Evolutionary conservation across 768 basidiomycete genomes (phyloP), one percentile per base, ranked within the genome.

Genomic region (Dacryopinax primogenitus): DNA sequence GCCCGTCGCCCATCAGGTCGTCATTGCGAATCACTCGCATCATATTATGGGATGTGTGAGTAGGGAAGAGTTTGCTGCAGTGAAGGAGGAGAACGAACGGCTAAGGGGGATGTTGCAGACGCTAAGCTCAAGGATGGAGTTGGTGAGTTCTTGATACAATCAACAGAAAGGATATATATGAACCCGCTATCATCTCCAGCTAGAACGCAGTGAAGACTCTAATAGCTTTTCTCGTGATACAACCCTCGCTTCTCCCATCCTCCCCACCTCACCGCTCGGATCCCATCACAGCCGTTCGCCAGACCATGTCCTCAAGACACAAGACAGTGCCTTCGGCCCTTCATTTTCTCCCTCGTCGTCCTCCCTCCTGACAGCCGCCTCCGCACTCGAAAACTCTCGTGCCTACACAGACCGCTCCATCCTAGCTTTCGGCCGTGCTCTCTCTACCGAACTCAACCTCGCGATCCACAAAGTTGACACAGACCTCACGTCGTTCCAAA

Each of bases 351-450:
- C 21, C 28, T 37, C 13, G 66, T 64, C 33, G 11, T 45, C 37
- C 36, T 26, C 34, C 64, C 30, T 35, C 26, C 35, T 39, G 23
- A 41, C 65, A 4, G 58, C 37, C 33, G 2, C 6, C 26, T 12
- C 62, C 21, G 26, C 62, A 1, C 62, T 32, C 1, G 63, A 63
- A n/a, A 64, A 62, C 18, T 63, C 61, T 34, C 51, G 30, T 18
- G n/a, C 47, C 32, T 23, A 65, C 67, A 11, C 39, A 33, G 47
- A 69, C 67, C 33, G 65, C 65, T 18, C 7, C 18, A 26, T 68
- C 65, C 4, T 64, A 62, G 33, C 45, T 33, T 0, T 44, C 63
- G 15, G 64, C 36, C 1, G 66, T 66, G 33, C 67, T 18, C 41
- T 15, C 41, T 23, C 41, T 6, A 15, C 41, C 41, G 41, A 44